Percentiles rank a stretch among this genome's conserved stretches.
Conservation (phyloP, 768 basidiomycete species). For the Termitomyces eurrhizus region DNA sequence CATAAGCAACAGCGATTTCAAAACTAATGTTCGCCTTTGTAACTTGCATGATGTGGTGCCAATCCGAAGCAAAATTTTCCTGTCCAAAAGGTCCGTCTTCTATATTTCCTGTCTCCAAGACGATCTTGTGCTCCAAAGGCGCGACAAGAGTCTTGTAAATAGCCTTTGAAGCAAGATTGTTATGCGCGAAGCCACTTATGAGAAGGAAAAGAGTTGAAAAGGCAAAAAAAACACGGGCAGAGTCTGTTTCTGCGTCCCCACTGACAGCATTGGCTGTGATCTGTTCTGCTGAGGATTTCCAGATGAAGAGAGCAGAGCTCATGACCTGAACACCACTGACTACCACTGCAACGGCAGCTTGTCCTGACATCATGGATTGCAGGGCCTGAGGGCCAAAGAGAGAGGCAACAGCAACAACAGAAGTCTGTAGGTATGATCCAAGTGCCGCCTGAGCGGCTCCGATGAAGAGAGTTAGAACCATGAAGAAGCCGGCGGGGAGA, state of each 20-base stretch:
- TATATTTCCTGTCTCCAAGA: slow-evolving; percentile 18
- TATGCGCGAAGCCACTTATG: slow-evolving; percentile 48
- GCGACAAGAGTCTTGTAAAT: slow-evolving; percentile 53
- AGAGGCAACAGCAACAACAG: slow-evolving; percentile 75
- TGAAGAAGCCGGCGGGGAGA: slow-evolving; percentile 55
- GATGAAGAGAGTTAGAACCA: slow-evolving; percentile 63
- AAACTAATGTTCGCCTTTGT: slow-evolving; percentile 64
- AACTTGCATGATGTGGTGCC: slow-evolving; percentile 44
- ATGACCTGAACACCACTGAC: slow-evolving; percentile 75
- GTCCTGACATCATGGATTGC: slow-evolving; percentile 79
- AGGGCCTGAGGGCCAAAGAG: slow-evolving; percentile 74
- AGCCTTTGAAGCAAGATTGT: slow-evolving; percentile 54
- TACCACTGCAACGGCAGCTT: slow-evolving; percentile 81
- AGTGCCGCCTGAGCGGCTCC: slow-evolving; percentile 57
- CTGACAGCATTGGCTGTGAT: slow-evolving; percentile 26
- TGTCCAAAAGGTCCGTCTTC: slow-evolving; percentile 31
- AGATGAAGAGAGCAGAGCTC: slow-evolving; percentile 57
- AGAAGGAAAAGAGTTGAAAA: slow-evolving; percentile 67
- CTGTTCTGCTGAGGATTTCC: slow-evolving; percentile 32
- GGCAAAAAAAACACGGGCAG: slow-evolving; percentile 73
- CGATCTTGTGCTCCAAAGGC: slow-evolving; percentile 35
- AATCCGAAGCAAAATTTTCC: slow-evolving; percentile 27
- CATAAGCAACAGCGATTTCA: slow-evolving; percentile 71
- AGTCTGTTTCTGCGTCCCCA: slow-evolving; percentile 55
- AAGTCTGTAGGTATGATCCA: slow-evolving; percentile 74